phyloP scores from a whole-genome alignment of 805 yeast genomes.

The Saturnispora diversa region DNA sequence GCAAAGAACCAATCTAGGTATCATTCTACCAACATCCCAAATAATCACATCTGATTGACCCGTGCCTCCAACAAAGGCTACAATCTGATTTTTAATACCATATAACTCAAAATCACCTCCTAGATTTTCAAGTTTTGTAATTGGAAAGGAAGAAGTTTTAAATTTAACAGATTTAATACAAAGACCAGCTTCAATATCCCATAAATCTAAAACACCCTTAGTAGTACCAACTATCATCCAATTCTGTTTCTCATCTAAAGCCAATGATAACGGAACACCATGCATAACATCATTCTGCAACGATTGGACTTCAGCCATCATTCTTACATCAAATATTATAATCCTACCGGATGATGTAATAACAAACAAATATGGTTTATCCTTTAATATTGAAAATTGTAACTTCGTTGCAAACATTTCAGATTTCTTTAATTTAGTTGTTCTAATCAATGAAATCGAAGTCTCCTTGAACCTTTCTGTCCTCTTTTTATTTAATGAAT shows the following conservation, averaged over 20 bases:
- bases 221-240: constrained; percentile 75
- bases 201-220: constrained; percentile 63
- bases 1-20: constrained; percentile 35
- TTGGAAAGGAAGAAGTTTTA: constrained; percentile 34
- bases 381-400: constrained; percentile 33
- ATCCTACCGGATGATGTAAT: constrained; percentile 49
- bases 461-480: constrained; percentile 12
- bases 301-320: constrained; percentile 36
- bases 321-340: constrained; percentile 48
- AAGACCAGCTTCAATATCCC: constrained; percentile 71
- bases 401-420: constrained; percentile 38
- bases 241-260: constrained; percentile 40
- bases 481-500: constrained; percentile 10
- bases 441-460: constrained; percentile 32
- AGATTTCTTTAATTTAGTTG: constrained; percentile 30
- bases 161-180: constrained; percentile 57
- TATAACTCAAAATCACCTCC: constrained; percentile 33
- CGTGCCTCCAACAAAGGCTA: constrained; percentile 63
- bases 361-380: constrained; percentile 38
- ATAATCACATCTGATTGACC: constrained; percentile 51
- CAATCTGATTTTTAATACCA: constrained; percentile 34
- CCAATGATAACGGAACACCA: constrained; percentile 60
- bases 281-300: constrained; percentile 51
- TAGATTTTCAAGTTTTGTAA: constrained; percentile 38
- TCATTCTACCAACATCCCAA: constrained; percentile 66